A percentile compares a stretch with the other conserved stretches of the same genome.
Conservation (phyloP, 495 filamentous ascomycete genomes). For the Aspergillus conjunctus region DNA sequence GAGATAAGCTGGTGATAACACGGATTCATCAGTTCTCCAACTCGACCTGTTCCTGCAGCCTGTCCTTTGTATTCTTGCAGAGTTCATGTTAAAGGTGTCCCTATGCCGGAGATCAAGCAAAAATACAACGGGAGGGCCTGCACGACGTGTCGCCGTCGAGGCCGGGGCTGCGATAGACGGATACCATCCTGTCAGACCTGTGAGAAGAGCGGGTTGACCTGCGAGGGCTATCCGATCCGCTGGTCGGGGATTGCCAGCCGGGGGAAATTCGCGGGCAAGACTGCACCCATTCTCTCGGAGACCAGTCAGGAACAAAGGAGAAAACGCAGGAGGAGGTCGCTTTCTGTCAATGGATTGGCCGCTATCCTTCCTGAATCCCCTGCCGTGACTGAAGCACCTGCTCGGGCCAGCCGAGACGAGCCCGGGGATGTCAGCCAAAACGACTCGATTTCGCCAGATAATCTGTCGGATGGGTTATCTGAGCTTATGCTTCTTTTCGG, state of each 20-base stretch:
- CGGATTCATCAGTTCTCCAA: background rate
- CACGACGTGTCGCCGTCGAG: background rate
- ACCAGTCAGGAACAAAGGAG: background rate
- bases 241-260: background rate
- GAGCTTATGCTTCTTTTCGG: too few species aligned
- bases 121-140: background rate
- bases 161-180: background rate
- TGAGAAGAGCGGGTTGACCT: background rate
- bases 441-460: too few species aligned
- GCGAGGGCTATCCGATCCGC: background rate
- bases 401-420: too few species aligned
- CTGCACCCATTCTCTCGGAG: background rate
- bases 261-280: background rate
- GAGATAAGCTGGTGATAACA: background rate
- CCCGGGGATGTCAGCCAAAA: too few species aligned
- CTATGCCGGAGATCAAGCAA: background rate
- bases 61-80: too few species aligned
- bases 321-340: background rate
- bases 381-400: background rate
- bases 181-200: background rate
- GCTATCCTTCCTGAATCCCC: background rate
- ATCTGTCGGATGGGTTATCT: too few species aligned
- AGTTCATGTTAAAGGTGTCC: too few species aligned
- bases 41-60: too few species aligned
- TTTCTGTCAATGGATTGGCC: background rate